Evolutionary conservation across 148 eudicot genomes (phyloP).

Genomic region (Bassia scoparia): DNA sequence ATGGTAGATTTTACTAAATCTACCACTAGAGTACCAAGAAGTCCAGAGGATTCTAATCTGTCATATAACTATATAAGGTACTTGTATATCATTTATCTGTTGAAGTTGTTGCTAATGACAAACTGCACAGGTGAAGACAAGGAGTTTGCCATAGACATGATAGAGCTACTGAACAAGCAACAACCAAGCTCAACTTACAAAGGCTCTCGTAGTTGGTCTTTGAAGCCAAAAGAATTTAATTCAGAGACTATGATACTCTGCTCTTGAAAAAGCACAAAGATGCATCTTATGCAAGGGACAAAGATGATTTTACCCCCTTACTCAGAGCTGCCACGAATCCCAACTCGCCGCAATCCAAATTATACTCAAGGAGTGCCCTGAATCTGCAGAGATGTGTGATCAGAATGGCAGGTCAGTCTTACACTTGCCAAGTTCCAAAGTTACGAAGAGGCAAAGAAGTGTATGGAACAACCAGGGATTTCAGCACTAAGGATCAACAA

Average conservation of each 20-base stretch:
- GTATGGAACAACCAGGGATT: neutral
- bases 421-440: neutral
- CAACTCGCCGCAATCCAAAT: neutral
- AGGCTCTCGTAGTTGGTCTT: too few species aligned
- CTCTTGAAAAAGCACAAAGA: neutral
- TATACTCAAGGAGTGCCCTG: slow-evolving; percentile 10
- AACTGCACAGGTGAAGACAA: neutral
- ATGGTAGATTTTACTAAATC: too few species aligned
- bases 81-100: too few species aligned
- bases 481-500: neutral
- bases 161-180: neutral
- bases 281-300: neutral
- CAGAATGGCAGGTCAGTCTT: neutral
- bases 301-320: slow-evolving; percentile 17
- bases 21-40: too few species aligned
- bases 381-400: slow-evolving; percentile 14
- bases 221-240: too few species aligned
- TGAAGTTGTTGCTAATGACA: too few species aligned
- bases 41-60: too few species aligned
- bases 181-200: too few species aligned
- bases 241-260: too few species aligned
- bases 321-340: slow-evolving; percentile 15
- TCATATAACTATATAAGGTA: too few species aligned
- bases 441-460: slow-evolving; percentile 13
- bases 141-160: neutral